Evolutionary conservation across 306 rosid genomes (phyloP).

Genomic region (Rubus parviflorus): DNA sequence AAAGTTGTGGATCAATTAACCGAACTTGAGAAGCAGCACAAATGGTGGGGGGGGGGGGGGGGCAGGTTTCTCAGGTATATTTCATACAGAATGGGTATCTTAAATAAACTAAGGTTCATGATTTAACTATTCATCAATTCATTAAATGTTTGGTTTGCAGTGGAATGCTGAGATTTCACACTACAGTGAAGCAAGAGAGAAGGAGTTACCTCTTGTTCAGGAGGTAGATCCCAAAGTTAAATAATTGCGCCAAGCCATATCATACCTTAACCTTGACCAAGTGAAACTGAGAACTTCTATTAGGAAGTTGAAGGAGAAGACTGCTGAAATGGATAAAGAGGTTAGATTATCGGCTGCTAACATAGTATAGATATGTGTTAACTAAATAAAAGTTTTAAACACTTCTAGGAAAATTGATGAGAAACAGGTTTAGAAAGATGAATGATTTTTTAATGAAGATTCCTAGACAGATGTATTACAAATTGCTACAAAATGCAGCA

Average conservation of each 20-base stretch:
- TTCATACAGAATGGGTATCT: too few relatives aligned
- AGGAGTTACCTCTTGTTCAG: constrained; percentile 67
- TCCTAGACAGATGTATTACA: neutral
- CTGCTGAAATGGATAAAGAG: constrained; percentile 66
- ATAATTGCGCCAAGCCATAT: constrained; percentile 63
- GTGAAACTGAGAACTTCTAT: constrained; percentile 50
- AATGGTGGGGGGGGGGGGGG: too few relatives aligned
- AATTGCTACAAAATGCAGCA: too few relatives aligned
- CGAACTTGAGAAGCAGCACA: too few relatives aligned
- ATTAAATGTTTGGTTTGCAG: constrained; percentile 37
- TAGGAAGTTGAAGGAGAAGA: constrained; percentile 63
- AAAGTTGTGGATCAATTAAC: too few relatives aligned
- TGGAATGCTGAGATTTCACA: constrained; percentile 56
- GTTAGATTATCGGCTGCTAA: constrained; percentile 39
- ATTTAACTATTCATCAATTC: too few relatives aligned
- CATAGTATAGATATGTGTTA: constrained; percentile 12
- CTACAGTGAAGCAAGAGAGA: constrained; percentile 61
- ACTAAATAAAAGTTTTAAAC: neutral
- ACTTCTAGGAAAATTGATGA: neutral
- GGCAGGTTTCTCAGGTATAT: too few relatives aligned
- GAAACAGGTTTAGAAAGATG: neutral
- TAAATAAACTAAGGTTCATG: too few relatives aligned
- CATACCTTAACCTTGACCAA: constrained; percentile 63
- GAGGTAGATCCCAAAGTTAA: constrained; percentile 68
- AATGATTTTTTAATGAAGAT: neutral